Conservation (phyloP, 345 rosid genomes). For the Litchi chinensis region DNA sequence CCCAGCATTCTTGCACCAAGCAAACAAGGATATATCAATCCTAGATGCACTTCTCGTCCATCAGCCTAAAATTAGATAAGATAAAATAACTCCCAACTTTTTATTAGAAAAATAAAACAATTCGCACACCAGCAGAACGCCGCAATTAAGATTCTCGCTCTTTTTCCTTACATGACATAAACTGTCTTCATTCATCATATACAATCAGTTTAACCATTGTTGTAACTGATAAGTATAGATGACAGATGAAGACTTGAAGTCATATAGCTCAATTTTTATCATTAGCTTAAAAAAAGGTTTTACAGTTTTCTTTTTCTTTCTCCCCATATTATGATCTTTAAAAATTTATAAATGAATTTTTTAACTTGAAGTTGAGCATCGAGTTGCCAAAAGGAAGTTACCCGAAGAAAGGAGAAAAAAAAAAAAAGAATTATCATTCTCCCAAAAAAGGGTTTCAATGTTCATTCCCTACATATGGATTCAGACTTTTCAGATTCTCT, state of each 20-base stretch:
- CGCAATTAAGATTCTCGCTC: conserved; percentile 3
- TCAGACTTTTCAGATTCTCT: neutral
- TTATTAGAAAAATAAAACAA: neutral
- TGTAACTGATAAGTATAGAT: neutral
- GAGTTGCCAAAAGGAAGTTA: neutral
- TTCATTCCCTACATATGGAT: neutral
- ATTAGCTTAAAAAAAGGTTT: neutral
- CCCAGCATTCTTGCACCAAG: conserved; percentile 96
- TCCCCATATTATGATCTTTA: neutral
- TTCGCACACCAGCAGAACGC: neutral
- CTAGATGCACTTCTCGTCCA: conserved; percentile 86
- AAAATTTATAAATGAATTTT: neutral
- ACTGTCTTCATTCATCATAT: neutral
- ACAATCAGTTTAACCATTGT: neutral
- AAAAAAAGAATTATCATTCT: neutral
- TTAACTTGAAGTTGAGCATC: neutral
- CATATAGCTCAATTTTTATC: neutral
- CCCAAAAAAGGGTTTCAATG: neutral
- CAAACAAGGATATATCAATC: conserved; percentile 78
- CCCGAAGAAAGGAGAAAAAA: neutral
- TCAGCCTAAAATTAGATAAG: conserved; percentile 65
- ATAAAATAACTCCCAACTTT: neutral
- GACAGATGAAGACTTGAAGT: neutral
- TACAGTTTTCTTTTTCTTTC: neutral
- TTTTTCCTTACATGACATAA: neutral